Percentiles rank a stretch among this genome's conserved stretches.
These are phyloP conservation scores for Theileria parva DNA, from an alignment of 169 alveolate species.

Conservation along the genomic window DNA sequence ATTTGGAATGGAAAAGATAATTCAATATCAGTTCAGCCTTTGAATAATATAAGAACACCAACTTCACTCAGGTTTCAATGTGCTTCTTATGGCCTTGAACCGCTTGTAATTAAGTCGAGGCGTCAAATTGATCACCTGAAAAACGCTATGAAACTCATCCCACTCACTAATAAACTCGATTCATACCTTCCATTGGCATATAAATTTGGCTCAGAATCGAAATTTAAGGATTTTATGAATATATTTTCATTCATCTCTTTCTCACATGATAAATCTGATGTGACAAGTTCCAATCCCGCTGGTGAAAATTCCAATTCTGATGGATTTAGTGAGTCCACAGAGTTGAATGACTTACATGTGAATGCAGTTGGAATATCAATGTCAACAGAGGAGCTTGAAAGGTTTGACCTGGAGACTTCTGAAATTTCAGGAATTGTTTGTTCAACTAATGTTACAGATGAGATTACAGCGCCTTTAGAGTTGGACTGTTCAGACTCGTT, in stretches of 20 bases:
- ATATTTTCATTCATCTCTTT: conserved; percentile 47
- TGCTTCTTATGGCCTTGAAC: conserved; percentile 85
- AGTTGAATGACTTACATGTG: conserved; percentile 18
- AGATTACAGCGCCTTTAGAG: conserved; percentile 65
- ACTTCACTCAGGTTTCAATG: conserved; percentile 80
- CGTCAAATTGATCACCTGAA: conserved; percentile 78
- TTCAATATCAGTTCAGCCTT: conserved; percentile 33
- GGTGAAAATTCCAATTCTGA: background rate
- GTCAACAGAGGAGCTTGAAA: conserved; percentile 76
- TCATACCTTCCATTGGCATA: conserved; percentile 85
- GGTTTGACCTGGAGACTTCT: conserved; percentile 81
- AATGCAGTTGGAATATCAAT: conserved; percentile 83
- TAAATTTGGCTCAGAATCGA: conserved; percentile 82
- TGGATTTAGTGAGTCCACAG: background rate
- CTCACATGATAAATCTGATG: background rate
- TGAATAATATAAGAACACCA: conserved; percentile 73
- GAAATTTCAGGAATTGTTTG: conserved; percentile 84
- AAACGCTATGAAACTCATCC: conserved; percentile 80
- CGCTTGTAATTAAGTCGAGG: conserved; percentile 76
- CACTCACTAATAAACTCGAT: conserved; percentile 73
- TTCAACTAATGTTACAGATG: conserved; percentile 82
- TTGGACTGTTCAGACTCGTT: conserved; percentile 58
- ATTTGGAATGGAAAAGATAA: conserved; percentile 42
- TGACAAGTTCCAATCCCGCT: background rate
- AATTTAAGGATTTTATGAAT: conserved; percentile 79